Percentiles rank a stretch among this genome's conserved stretches.
These are phyloP conservation scores for Juglanconis sp. DNA, from an alignment of 2,329 filamentous ascomycete genomes.

Conservation along the genomic window DNA sequence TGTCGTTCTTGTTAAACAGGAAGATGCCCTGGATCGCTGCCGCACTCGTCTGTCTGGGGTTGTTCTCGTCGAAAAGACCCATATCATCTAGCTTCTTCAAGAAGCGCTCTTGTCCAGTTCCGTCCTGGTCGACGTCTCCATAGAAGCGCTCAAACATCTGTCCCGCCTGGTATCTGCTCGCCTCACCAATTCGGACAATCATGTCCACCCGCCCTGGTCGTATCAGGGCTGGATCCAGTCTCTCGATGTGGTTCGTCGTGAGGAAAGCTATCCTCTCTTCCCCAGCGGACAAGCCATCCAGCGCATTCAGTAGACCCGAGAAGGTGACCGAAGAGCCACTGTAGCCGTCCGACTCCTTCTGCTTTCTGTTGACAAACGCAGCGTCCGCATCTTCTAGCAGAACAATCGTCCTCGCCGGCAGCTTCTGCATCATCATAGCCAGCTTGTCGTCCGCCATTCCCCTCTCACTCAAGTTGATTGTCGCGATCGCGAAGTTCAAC, in stretches of 20 bases:
- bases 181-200: constrained; percentile 85
- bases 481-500: constrained; percentile 86
- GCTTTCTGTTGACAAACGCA: constrained; percentile 78
- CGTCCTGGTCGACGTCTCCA: constrained; percentile 69
- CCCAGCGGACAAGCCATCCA: constrained; percentile 90
- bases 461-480: constrained; percentile 85
- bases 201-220: constrained; percentile 91
- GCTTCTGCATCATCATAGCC: constrained; percentile 79
- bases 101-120: constrained; percentile 64
- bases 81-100: constrained; percentile 66
- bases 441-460: constrained; percentile 87
- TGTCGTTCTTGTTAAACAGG: constrained; percentile 88
- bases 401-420: constrained; percentile 78
- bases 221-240: constrained; percentile 83
- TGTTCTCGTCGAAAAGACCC: constrained; percentile 62
- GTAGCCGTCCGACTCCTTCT: constrained; percentile 78
- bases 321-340: constrained; percentile 88
- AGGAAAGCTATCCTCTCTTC: constrained; percentile 93
- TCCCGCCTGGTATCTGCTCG: constrained; percentile 77
- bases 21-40: constrained; percentile 93
- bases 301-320: constrained; percentile 79
- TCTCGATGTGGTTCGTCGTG: constrained; percentile 91
- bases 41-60: constrained; percentile 66
- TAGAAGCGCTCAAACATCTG: constrained; percentile 96
- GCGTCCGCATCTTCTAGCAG: constrained; percentile 89